Evolutionary conservation across 2,329 filamentous ascomycete genomes (phyloP).

Genomic region (Colletotrichum sp.): DNA sequence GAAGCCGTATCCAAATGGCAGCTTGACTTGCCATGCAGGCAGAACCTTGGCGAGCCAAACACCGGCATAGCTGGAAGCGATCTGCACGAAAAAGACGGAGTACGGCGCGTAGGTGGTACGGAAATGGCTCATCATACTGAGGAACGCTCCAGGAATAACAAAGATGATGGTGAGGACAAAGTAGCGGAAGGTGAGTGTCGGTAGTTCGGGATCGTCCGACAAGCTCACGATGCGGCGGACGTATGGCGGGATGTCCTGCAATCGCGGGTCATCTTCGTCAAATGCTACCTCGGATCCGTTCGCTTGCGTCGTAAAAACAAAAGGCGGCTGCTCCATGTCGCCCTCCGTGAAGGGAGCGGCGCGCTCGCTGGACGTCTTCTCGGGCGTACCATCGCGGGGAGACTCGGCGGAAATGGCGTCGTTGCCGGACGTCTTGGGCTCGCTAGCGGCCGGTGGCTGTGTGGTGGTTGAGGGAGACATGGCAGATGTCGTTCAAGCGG

Average conservation of each 20-base stretch:
- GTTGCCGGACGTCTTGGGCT: not conserved
- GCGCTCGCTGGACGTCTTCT: not conserved
- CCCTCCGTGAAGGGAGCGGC: constrained; percentile 23
- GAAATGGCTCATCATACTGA: constrained; percentile 49
- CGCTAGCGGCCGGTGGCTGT: not conserved
- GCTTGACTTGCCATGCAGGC: constrained; percentile 48
- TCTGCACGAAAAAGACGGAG: constrained; percentile 48
- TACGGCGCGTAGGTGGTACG: constrained; percentile 38
- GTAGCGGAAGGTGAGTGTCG: constrained; percentile 62
- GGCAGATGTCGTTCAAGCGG: not conserved
- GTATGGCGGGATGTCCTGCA: constrained; percentile 58
- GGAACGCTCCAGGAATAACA: constrained; percentile 60
- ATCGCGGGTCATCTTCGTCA: constrained; percentile 52
- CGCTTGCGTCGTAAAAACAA: constrained; percentile 24
- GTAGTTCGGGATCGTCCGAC: constrained; percentile 53
- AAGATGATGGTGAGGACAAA: constrained; percentile 60
- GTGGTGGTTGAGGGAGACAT: not conserved
- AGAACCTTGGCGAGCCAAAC: constrained; percentile 56
- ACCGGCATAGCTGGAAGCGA: constrained; percentile 60
- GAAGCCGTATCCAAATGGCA: constrained; percentile 54
- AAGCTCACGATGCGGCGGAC: constrained; percentile 12
- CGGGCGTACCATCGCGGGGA: not conserved
- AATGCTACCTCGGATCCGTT: constrained; percentile 31
- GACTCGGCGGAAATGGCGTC: not conserved
- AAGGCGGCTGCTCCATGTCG: constrained; percentile 25